Conservation (phyloP, 2,329 filamentous ascomycete genomes). For the Alternaria gansuensis region DNA sequence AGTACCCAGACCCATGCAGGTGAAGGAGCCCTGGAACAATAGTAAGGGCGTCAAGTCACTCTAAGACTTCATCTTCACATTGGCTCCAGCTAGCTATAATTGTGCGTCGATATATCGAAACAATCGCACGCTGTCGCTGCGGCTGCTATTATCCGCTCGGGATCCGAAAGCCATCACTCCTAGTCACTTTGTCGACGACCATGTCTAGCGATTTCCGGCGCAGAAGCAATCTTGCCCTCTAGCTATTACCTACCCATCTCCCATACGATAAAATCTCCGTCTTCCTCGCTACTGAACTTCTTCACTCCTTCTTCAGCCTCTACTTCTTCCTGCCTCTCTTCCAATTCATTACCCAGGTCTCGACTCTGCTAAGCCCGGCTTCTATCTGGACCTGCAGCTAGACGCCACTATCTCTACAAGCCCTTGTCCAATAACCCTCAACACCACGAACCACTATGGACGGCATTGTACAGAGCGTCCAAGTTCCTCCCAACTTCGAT, state of each 20-base stretch:
- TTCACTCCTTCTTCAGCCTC: slow-evolving; percentile 16
- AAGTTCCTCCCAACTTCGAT: slow-evolving; percentile 54
- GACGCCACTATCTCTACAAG: not conserved
- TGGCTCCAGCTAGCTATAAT: slow-evolving; percentile 5
- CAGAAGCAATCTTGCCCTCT: not conserved
- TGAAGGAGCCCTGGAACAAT: slow-evolving; percentile 35
- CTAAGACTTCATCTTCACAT: slow-evolving; percentile 1
- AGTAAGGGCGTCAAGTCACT: slow-evolving; percentile 28
- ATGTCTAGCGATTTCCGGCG: slow-evolving; percentile 12
- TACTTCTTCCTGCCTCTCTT: slow-evolving; percentile 7
- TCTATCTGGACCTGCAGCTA: not conserved
- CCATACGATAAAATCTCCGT: not conserved
- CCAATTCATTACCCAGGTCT: not conserved
- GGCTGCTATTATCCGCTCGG: slow-evolving; percentile 23
- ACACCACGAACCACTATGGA: slow-evolving; percentile 22
- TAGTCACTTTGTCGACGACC: slow-evolving; percentile 16
- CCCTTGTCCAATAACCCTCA: not conserved
- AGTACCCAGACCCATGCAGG: slow-evolving; percentile 10
- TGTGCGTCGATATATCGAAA: slow-evolving; percentile 20
- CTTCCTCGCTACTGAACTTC: not conserved
- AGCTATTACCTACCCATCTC: slow-evolving; percentile 15
- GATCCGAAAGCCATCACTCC: slow-evolving; percentile 17
- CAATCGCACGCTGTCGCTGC: slow-evolving; percentile 11
- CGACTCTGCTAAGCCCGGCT: slow-evolving; percentile 2
- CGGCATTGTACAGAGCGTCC: slow-evolving; percentile 2